Base-by-base conservation (phyloP, 352 stramenopile species). In the Pythium guiyangense region DNA sequence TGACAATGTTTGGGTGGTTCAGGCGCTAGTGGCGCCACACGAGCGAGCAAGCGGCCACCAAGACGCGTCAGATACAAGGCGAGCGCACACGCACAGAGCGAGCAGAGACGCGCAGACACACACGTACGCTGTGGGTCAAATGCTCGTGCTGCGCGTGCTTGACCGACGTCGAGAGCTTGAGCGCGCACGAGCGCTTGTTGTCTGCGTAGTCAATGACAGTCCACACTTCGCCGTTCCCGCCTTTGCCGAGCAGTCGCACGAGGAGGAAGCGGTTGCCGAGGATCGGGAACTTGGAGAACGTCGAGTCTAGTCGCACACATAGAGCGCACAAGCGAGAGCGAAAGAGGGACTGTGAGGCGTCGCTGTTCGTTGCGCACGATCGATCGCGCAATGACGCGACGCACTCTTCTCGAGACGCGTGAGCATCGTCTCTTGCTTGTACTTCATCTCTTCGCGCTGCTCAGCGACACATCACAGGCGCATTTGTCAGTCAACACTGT, bases 181-280 rank as follows among this genome's bases (percentile, higher is more conserved):
- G 57, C 26, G 82, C 82, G 34, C 77, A 88, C 4, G 61, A 55
- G 27, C 73, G 64, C 46, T 88, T 83, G 31, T 84, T 63, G 56
- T 88, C 73, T 26, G 69, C 73, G 50, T 84, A 92, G 67, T 92
- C 82, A 17, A 92, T 58, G n/a, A 90, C 74, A 37, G 87, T 79
- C 82, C 82, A 92, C 2, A 92, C 82, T 68, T 92, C 82, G 42
- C 82, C 82, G 43, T 92, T 90, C 34, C 82, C 82, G 52, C 82
- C 82, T 56, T 85, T 90, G 45, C 82, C 82, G 45, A 83, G 69
- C 15, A 92, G 66, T 44, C 74, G 72, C 52, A 81, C 67, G 39
- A 89, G 57, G 4, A 90, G 40, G 59, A 90, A 92, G 4, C 82
- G 69, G 39, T 92, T 90, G 37, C 66, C 73, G 14, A 92, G 64